Base-by-base conservation (phyloP, 306 rosid species). In the Cucurbita moschata region DNA sequence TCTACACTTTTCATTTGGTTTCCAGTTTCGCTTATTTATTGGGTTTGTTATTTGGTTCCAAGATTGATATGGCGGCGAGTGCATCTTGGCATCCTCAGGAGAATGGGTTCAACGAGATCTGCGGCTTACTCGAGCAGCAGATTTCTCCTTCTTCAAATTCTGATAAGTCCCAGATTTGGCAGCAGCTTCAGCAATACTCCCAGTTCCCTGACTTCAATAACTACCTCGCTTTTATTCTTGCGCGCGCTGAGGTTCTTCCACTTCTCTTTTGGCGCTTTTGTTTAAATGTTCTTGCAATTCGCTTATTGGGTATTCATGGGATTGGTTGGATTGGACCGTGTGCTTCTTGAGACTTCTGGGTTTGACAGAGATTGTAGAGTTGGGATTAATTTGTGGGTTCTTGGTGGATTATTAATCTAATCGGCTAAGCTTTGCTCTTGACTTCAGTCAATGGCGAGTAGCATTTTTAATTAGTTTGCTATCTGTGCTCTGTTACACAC, bases 111-210 rank as follows among this genome's bases (percentile, higher is more conserved):
- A 85, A 83, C 54, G 97, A 87, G 96, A 95, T 95, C 99, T 95
- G 97, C 46, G 82, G 89, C 16, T 75, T 95, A 77, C 81, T 95
- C 18, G 99, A 95, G 85, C 96, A 95, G 85, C 97, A 91, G 87
- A 95, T 95, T 88, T 91, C 99, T 8, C 90, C 84, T 68, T 76
- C 91, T 3, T 77, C 86, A 53, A 84, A 92, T 50, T 89, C 89
- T n/a, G 99, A 91, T 57, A 95, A 91, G 91, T 83, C 97, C 43
- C 97, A 91, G 95, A 95, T 95, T 88, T 95, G 97, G 99, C 95
- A 91, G 60, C 97, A 88, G 23, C 96, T 95, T 56, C 93, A 89
- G 76, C 88, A 77, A 84, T 95, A 84, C 79, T 95, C 99, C 15
- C 94, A 87, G 79, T 85, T 89, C 50, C 97, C 97, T 4, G 97